Percentiles rank a stretch among this genome's conserved stretches.
Evolutionary conservation across 345 rosid genomes (phyloP).

Genomic region (Euphorbia lathyris): DNA sequence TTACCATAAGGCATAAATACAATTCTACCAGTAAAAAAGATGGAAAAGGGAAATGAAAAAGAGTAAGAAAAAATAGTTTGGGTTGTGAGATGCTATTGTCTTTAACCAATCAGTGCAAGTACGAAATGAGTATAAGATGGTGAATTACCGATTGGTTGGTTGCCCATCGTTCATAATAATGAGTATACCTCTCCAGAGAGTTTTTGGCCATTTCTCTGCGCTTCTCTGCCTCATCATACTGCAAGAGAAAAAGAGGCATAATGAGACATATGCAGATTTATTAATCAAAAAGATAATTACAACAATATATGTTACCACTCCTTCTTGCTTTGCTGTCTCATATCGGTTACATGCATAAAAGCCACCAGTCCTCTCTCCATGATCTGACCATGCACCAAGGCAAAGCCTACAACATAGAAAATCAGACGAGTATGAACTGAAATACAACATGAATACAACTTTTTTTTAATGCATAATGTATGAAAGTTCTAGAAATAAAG

Average conservation of each 20-base stretch:
- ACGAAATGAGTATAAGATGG: neutral
- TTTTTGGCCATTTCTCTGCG: constrained; percentile 91
- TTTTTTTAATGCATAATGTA: neutral
- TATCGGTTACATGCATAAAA: constrained; percentile 76
- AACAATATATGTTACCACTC: constrained; percentile 47
- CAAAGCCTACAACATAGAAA: constrained; percentile 56
- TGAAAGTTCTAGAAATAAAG: neutral
- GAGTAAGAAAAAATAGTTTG: neutral
- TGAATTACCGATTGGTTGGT: constrained; percentile 74
- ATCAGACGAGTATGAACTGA: neutral
- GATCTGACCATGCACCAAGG: constrained; percentile 75
- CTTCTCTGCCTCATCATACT: constrained; percentile 77
- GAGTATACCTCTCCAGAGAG: constrained; percentile 83
- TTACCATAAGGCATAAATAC: neutral
- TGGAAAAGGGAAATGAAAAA: neutral
- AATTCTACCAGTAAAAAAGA: neutral
- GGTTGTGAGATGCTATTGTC: neutral
- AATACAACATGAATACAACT: neutral
- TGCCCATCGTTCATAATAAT: constrained; percentile 89
- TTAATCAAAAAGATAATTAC: neutral
- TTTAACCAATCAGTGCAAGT: neutral
- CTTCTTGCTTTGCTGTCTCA: constrained; percentile 86
- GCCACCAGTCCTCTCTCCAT: constrained; percentile 80
- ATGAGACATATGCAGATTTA: neutral
- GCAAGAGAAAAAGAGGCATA: constrained; percentile 2